Evolutionary conservation across 441 rosid genomes (phyloP).

Genomic region (Gossypium trilobum): DNA sequence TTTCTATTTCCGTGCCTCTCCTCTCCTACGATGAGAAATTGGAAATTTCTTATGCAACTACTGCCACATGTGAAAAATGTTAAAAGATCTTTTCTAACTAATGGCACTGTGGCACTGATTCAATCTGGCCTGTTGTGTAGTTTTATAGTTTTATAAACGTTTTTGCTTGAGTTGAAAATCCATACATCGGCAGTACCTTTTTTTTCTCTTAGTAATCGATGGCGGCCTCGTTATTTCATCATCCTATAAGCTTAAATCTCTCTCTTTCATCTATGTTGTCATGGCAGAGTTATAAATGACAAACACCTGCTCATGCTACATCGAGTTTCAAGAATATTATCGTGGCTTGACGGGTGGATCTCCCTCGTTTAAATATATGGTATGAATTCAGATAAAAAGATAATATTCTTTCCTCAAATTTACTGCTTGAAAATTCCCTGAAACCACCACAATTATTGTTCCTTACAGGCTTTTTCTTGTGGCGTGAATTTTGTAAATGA

Average conservation of each 20-base stretch:
- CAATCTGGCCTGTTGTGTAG: too few species aligned
- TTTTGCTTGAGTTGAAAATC: background rate
- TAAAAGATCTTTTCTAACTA: background rate
- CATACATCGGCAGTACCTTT: too few species aligned
- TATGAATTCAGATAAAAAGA: constrained; percentile 18
- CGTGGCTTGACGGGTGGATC: constrained; percentile 59
- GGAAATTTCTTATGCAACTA: background rate
- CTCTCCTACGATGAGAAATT: background rate
- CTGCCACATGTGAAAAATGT: background rate
- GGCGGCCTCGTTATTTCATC: background rate
- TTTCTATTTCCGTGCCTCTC: background rate
- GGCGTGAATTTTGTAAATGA: constrained; percentile 33
- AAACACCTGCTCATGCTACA: constrained; percentile 57
- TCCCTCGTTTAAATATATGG: constrained; percentile 46
- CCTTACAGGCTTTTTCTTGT: constrained; percentile 37
- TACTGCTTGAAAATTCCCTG: background rate
- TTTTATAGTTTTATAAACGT: too few species aligned
- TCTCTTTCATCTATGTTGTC: background rate
- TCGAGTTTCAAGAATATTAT: constrained; percentile 27
- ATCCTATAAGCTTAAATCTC: background rate
- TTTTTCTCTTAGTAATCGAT: background rate
- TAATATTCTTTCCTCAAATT: background rate
- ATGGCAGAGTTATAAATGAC: constrained; percentile 37
- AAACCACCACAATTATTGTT: constrained; percentile 1
- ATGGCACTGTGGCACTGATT: background rate